phyloP scores from a whole-genome alignment of 1,139 yeast genomes.

The Arxiozyma bovina region DNA sequence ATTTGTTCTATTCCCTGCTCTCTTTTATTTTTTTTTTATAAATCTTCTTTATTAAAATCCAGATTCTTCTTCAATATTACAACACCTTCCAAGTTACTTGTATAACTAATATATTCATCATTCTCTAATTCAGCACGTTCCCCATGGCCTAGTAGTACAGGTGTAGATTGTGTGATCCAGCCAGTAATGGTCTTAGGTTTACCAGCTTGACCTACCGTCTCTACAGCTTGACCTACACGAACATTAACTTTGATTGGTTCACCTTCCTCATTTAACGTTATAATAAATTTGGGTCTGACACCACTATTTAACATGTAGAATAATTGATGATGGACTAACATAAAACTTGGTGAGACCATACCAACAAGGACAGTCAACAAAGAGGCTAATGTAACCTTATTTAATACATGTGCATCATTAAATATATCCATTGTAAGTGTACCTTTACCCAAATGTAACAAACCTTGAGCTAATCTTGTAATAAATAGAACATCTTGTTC shows the following conservation, averaged over 20 bases:
- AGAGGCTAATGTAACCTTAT: slow-evolving; percentile 86
- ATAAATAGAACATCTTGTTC: slow-evolving; percentile 86
- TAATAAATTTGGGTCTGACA: slow-evolving; percentile 83
- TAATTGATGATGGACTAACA: slow-evolving; percentile 62
- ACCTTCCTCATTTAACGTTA: slow-evolving; percentile 85
- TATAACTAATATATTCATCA: slow-evolving; percentile 78
- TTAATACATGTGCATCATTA: slow-evolving; percentile 78
- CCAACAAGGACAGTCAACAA: slow-evolving; percentile 79
- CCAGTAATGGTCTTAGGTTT: slow-evolving; percentile 97
- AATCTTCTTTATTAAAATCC: slow-evolving; percentile 59
- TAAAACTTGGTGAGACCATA: slow-evolving; percentile 69
- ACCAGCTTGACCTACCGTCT: slow-evolving; percentile 98
- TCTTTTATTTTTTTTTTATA: background rate
- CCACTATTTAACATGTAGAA: slow-evolving; percentile 85
- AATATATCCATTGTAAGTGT: slow-evolving; percentile 84
- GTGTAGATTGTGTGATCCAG: slow-evolving; percentile 98
- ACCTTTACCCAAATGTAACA: slow-evolving; percentile 89
- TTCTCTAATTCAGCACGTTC: slow-evolving; percentile 92
- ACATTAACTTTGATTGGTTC: slow-evolving; percentile 90
- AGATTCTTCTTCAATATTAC: slow-evolving; percentile 89
- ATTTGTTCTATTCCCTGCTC: background rate
- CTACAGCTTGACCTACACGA: slow-evolving; percentile 97
- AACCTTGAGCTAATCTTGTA: slow-evolving; percentile 92
- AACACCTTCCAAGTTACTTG: slow-evolving; percentile 81
- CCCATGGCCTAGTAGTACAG: slow-evolving; percentile 85